These are phyloP conservation scores for Sarcocystis neurona DNA, from an alignment of 169 alveolate species.

Conservation along the genomic window DNA sequence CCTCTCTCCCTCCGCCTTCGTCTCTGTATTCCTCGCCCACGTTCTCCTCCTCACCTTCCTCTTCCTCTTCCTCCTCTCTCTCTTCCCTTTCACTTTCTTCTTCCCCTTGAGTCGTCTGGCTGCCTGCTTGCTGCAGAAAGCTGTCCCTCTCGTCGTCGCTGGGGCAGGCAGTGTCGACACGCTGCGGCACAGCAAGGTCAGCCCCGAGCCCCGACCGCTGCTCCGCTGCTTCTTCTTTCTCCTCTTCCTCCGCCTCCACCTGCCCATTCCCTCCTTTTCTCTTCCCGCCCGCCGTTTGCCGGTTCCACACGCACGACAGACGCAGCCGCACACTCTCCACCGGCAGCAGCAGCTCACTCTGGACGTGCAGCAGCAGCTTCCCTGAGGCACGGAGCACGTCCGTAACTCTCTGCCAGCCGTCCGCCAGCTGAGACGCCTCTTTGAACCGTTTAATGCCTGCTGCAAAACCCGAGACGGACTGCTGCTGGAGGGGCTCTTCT, in stretches of 20 bases:
- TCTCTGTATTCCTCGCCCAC: not conserved
- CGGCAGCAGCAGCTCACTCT: too few relatives aligned
- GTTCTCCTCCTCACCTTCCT: not conserved
- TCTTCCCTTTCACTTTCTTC: not conserved
- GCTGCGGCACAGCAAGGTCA: not conserved
- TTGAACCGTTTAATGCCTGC: too few relatives aligned
- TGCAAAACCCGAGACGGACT: too few relatives aligned
- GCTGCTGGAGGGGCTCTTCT: too few relatives aligned
- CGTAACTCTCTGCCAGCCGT: too few relatives aligned
- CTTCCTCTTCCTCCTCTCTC: not conserved
- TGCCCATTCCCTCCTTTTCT: too few relatives aligned
- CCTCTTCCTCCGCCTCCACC: conserved; percentile 43
- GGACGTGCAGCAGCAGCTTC: too few relatives aligned
- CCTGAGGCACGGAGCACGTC: too few relatives aligned
- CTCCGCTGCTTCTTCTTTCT: conserved; percentile 8
- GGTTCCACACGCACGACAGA: too few relatives aligned
- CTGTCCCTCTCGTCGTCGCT: not conserved
- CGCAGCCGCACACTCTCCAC: too few relatives aligned
- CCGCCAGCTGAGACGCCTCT: too few relatives aligned
- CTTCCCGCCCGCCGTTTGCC: too few relatives aligned
- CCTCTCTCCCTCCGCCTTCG: not conserved
- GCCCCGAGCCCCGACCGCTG: not conserved
- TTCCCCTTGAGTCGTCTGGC: not conserved
- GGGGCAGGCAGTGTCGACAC: not conserved
- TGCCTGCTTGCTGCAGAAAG: not conserved